Base-by-base conservation (phyloP, 164 flowering plant species). In the Dillenia suffruticosa region DNA sequence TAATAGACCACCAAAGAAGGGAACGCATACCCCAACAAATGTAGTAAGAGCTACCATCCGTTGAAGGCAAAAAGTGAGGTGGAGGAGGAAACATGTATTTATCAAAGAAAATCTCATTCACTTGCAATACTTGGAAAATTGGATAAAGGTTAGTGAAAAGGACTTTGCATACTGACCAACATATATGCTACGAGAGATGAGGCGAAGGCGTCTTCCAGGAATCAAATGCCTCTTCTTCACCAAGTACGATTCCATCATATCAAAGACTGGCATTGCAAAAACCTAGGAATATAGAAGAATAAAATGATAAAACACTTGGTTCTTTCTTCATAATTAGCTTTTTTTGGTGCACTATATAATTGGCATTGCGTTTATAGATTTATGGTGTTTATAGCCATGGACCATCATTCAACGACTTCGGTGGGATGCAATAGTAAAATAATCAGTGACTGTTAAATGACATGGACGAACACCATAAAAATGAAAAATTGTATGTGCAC, bases 1-100 rank as follows among this genome's bases (percentile, higher is more conserved):
- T 15, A 74, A 62, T 43, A 74, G 40, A 7, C 82, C 82, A 24
- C 82, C 79, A 55, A 78, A 78, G 63, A 78, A 78, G 22, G 82
- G 79, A 15, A 78, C 19, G 49, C 59, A 59, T 3, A 75, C 62
- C 9, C 53, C 81, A 14, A 78, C 10, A 15, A 72, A 52, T 16
- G 43, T 55, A 26, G 76, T 70, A 0, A 67, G 10, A 19, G 46
- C 76, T 78, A 63, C 16, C 16, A 49, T 2, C 2, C 2, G 17
- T 16, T 47, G 14, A 14, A 19, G 24, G 2, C 9, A 17, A n/a
- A 3, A 51, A 32, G 6, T 32, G 6, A 32, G 22, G 52, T 50
- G 56, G 2, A 17, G 12, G 8, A 9, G 1, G 1, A 61, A 13
- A 24, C 10, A 46, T 24, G 43, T 5, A 62, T 10, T 50, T 26